These are phyloP conservation scores for Lavandula angustifolia DNA, from an alignment of 257 asterid genomes.

Conservation along the genomic window DNA sequence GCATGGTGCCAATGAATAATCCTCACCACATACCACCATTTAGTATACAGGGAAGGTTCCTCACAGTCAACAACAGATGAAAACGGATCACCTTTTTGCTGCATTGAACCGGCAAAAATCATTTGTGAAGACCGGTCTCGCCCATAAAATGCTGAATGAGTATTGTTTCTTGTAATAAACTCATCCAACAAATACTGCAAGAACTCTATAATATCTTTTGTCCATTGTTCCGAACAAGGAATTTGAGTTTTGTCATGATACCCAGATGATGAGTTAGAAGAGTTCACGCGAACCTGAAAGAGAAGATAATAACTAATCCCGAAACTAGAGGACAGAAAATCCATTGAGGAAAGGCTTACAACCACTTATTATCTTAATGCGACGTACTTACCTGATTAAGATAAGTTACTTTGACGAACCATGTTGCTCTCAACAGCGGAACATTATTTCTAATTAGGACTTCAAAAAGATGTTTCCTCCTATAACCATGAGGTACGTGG, in stretches of 20 bases:
- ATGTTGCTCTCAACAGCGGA: conserved; percentile 89
- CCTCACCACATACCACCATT: conserved; percentile 99
- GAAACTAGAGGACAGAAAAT: conserved; percentile 8
- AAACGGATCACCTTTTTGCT: conserved; percentile 54
- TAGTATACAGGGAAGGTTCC: conserved; percentile 82
- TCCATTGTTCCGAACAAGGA: conserved; percentile 95
- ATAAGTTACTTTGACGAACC: conserved; percentile 96
- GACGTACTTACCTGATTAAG: conserved; percentile 84
- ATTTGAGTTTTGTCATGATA: conserved; percentile 74
- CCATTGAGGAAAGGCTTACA: neutral
- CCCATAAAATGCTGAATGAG: conserved; percentile 54
- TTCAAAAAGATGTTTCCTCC: conserved; percentile 80
- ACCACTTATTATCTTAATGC: conserved; percentile 13
- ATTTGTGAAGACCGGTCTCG: conserved; percentile 74
- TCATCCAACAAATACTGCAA: conserved; percentile 91
- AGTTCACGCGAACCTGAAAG: conserved; percentile 75
- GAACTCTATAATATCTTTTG: conserved; percentile 89
- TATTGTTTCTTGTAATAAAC: conserved; percentile 62
- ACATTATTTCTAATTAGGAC: conserved; percentile 85
- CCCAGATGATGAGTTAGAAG: conserved; percentile 74
- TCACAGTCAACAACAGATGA: conserved; percentile 55
- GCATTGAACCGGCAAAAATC: conserved; percentile 64
- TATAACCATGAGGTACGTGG: conserved; percentile 95
- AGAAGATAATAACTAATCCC: conserved; percentile 17
- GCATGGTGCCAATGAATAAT: conserved; percentile 93